A percentile compares a stretch with the other conserved stretches of the same genome.
Conservation (phyloP, 1,284 basidiomycete species). For the Puccinia hordei region DNA sequence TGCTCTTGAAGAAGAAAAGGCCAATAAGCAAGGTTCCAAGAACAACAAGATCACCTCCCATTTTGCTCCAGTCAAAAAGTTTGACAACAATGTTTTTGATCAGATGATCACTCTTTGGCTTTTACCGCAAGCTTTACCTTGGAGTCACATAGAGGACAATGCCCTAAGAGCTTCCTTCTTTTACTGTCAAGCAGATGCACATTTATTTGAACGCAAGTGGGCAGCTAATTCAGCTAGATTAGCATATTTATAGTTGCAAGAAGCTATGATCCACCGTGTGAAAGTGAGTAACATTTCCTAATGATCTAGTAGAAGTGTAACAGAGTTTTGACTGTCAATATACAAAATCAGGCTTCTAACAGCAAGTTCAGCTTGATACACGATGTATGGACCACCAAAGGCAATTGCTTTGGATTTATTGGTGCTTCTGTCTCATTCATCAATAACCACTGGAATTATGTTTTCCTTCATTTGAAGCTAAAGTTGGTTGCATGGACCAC, state of each 20-base stretch:
- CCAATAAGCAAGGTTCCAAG: not conserved
- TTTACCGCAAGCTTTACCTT: not conserved
- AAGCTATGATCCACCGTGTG: not conserved
- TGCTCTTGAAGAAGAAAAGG: not conserved
- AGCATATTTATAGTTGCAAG: not conserved
- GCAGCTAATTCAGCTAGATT: not conserved
- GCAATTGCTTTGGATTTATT: constrained; percentile 10
- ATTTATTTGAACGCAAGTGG: not conserved
- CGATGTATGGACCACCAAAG: constrained; percentile 12
- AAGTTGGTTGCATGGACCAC: constrained; percentile 17
- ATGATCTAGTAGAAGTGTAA: not conserved
- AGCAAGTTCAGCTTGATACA: not conserved
- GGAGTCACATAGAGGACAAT: not conserved
- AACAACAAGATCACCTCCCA: not conserved
- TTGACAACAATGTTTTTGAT: not conserved
- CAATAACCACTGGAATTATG: constrained; percentile 4
- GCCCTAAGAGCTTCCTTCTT: not conserved
- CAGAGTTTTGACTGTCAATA: not conserved
- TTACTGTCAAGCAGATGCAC: not conserved
- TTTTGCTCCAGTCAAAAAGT: not conserved
- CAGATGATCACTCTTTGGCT: constrained; percentile 13
- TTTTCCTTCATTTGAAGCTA: not conserved
- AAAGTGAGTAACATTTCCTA: not conserved
- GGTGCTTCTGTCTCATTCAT: not conserved
- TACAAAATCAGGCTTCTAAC: not conserved